Evolutionary conservation across 2,329 filamentous ascomycete species (phyloP).

Genomic region (Dendrostoma leiphaemia): DNA sequence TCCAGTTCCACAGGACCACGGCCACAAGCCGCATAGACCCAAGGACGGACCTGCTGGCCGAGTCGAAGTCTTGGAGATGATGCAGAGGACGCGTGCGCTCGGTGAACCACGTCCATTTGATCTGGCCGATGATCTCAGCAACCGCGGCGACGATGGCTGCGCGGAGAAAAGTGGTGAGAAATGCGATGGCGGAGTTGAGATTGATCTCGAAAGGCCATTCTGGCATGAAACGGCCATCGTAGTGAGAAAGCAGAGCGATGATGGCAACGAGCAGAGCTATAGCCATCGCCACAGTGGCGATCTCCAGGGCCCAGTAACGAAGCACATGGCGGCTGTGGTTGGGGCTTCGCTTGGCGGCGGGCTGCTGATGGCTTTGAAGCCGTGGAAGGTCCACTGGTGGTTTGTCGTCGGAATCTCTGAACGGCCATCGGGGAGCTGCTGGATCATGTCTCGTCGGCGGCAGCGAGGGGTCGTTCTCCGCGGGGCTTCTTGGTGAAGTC

Average conservation of each 20-base stretch:
- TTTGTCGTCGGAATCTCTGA: not conserved
- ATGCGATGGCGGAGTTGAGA: constrained; percentile 22
- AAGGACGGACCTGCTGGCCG: constrained; percentile 27
- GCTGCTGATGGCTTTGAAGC: not conserved
- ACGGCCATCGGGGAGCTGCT: not conserved
- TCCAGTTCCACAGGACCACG: constrained; percentile 15
- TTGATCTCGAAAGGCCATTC: constrained; percentile 25
- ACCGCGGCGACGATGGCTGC: constrained; percentile 27
- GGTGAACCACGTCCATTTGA: constrained; percentile 32
- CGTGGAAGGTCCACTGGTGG: not conserved
- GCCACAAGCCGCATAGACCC: constrained; percentile 27
- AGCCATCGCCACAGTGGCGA: constrained; percentile 9
- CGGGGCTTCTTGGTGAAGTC: not conserved
- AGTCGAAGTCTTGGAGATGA: constrained; percentile 30
- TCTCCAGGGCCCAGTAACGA: constrained; percentile 12
- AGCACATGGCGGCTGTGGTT: constrained; percentile 11
- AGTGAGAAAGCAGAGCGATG: constrained; percentile 8
- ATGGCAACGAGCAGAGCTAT: constrained; percentile 11
- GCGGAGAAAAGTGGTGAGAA: constrained; percentile 20
- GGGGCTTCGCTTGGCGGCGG: not conserved
- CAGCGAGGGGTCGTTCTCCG: not conserved
- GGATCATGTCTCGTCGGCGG: too few species aligned
- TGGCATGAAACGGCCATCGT: constrained; percentile 16
- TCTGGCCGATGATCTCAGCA: constrained; percentile 30
- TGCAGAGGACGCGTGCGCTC: constrained; percentile 25